These are phyloP conservation scores for Marchantia paleacea DNA, from an alignment of 225 moss, liverwort and hornwort species.

Conservation along the genomic window DNA sequence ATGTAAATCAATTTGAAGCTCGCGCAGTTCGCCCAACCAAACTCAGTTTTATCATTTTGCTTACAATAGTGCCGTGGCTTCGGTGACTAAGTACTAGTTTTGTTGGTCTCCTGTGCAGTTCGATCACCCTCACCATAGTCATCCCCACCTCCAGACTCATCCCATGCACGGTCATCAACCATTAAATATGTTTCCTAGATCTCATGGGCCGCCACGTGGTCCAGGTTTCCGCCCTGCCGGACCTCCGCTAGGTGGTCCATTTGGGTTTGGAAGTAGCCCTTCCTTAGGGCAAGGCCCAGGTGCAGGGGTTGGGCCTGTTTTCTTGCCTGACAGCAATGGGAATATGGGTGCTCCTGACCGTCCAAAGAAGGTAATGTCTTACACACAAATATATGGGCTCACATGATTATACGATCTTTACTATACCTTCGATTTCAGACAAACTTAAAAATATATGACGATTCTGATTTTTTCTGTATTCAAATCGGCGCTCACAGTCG, in stretches of 20 bases:
- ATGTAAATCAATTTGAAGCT: neutral
- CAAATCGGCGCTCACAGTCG: neutral
- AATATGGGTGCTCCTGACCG: constrained; percentile 72
- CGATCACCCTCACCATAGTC: constrained; percentile 84
- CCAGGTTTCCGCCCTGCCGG: constrained; percentile 78
- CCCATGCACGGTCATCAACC: constrained; percentile 77
- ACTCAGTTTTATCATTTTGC: neutral
- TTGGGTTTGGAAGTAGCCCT: constrained; percentile 70
- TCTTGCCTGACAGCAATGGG: constrained; percentile 78
- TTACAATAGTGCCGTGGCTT: neutral
- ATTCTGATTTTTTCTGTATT: neutral
- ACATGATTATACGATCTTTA: neutral
- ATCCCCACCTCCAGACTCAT: constrained; percentile 76
- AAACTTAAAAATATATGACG: neutral
- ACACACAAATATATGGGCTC: neutral
- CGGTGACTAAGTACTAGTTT: constrained; percentile 1
- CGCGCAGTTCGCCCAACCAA: neutral
- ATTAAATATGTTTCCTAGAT: constrained; percentile 64
- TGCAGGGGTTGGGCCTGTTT: constrained; percentile 76
- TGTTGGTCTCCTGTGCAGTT: constrained; percentile 48
- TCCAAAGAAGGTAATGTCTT: constrained; percentile 75
- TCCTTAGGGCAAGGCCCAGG: constrained; percentile 67
- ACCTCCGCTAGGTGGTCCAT: constrained; percentile 68
- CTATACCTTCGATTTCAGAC: neutral
- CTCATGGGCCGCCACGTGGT: constrained; percentile 73